A percentile compares a stretch with the other conserved stretches of the same genome.
These are phyloP conservation scores for Alisma plantagoaquatica DNA, from an alignment of 106 monocot species.

Conservation along the genomic window DNA sequence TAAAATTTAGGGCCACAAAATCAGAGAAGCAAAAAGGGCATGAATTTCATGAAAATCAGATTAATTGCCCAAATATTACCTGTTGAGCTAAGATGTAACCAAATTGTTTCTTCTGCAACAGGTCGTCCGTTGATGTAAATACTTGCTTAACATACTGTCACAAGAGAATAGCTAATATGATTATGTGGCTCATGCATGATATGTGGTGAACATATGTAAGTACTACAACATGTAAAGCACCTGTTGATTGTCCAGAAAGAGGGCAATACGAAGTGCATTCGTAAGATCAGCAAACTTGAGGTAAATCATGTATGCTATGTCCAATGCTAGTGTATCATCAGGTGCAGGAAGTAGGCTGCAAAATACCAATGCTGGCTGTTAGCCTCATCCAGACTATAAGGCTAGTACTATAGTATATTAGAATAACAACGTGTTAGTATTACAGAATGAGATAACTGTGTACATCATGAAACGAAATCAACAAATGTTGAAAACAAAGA, in stretches of 20 bases:
- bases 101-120: constrained; percentile 89
- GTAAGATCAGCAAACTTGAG: constrained; percentile 80
- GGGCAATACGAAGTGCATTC: constrained; percentile 79
- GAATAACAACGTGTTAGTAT: too few species aligned
- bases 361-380: too few species aligned
- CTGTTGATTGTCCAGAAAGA: constrained; percentile 73
- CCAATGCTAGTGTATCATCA: constrained; percentile 76
- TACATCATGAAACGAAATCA: too few species aligned
- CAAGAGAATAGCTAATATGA: neutral
- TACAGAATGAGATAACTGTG: too few species aligned
- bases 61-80: too few species aligned
- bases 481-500: too few species aligned
- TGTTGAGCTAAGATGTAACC: constrained; percentile 88
- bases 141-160: constrained; percentile 86
- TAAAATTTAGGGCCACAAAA: too few species aligned
- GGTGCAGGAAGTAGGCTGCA: constrained; percentile 79
- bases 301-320: constrained; percentile 84
- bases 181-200: neutral
- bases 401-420: too few species aligned
- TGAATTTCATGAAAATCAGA: too few species aligned
- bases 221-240: constrained; percentile 25
- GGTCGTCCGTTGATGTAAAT: constrained; percentile 54
- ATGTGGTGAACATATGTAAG: neutral
- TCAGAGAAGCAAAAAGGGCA: too few species aligned
- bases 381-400: too few species aligned